Evolutionary conservation across 1,284 basidiomycete species (phyloP).

Genomic region (Phenoliferia sp.): DNA sequence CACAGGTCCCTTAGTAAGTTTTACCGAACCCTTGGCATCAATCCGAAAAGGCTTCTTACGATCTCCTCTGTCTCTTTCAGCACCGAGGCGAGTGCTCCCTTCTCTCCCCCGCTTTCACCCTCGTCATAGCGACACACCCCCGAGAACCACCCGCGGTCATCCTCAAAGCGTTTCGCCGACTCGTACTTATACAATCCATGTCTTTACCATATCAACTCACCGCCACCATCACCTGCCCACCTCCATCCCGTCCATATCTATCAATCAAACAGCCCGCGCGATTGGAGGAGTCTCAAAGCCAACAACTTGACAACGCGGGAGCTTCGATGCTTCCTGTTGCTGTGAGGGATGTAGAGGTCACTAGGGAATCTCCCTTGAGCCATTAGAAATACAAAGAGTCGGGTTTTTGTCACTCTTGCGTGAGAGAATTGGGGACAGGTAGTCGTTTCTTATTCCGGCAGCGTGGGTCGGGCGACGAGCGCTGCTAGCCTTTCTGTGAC

Average conservation of each 20-base stretch:
- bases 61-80: neutral
- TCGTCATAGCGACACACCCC: no score
- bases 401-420: no score
- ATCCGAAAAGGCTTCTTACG: neutral
- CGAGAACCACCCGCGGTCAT: neutral
- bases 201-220: neutral
- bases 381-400: neutral
- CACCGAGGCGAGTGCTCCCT: neutral
- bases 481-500: no score
- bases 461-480: no score
- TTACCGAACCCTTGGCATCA: neutral
- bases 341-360: neutral
- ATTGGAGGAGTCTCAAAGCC: neutral
- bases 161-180: neutral
- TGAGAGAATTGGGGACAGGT: no score
- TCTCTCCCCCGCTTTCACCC: neutral
- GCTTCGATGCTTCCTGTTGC: neutral
- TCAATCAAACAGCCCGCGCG: neutral
- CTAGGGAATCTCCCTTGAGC: neutral
- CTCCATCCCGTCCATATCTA: neutral
- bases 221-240: neutral
- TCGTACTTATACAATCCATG: neutral
- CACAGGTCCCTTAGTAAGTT: neutral
- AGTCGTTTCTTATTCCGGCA: no score
- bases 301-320: neutral